Percentiles rank a stretch among this genome's conserved stretches.
Evolutionary conservation across 306 rosid species (phyloP).

Genomic region (Senna siamea): DNA sequence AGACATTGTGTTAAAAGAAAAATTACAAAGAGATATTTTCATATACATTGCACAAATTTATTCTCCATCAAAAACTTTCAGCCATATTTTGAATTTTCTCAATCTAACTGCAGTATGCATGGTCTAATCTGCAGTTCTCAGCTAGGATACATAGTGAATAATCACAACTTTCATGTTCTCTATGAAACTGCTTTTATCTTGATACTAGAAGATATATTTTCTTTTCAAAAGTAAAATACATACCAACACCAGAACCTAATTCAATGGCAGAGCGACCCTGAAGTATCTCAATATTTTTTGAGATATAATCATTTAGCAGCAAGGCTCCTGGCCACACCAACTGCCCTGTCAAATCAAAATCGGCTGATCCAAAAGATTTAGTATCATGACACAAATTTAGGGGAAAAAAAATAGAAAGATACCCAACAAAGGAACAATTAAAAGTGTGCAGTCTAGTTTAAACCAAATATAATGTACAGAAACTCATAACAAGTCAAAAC

Average conservation of each 20-base stretch:
- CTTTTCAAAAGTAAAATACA: conserved; percentile 40
- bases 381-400: conserved; percentile 21
- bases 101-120: not conserved
- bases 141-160: not conserved
- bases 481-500: not conserved
- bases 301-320: conserved; percentile 81
- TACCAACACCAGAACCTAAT: conserved; percentile 96
- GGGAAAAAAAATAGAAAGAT: conserved; percentile 16
- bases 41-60: conserved; percentile 11
- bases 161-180: conserved; percentile 5
- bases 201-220: conserved; percentile 15
- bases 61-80: conserved; percentile 14
- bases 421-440: conserved; percentile 3
- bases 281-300: conserved; percentile 63
- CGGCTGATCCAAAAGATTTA: conserved; percentile 68
- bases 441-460: conserved; percentile 11
- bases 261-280: conserved; percentile 72
- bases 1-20: not conserved
- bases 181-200: not conserved
- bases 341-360: conserved; percentile 95
- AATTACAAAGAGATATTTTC: not conserved
- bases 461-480: not conserved
- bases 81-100: not conserved
- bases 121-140: not conserved
- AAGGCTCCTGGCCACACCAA: conserved; percentile 99